Evolutionary conservation across 441 rosid species (phyloP).

Genomic region (Erysimum pusillum): DNA sequence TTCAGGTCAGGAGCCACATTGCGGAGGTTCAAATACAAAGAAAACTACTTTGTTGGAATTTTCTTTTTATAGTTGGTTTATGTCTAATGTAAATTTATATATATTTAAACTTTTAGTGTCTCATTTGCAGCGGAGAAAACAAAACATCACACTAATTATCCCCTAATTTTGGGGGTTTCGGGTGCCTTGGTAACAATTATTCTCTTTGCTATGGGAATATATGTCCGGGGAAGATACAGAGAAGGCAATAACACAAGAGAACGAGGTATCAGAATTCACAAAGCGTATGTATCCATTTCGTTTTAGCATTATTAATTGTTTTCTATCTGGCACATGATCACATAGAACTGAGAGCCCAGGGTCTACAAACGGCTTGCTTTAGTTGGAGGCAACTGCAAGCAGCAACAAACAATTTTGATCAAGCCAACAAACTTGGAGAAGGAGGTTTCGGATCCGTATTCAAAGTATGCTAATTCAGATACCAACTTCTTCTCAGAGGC

Average conservation of each 20-base stretch:
- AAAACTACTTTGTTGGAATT: neutral
- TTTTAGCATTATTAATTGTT: neutral
- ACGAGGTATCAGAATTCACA: slow-evolving; percentile 31
- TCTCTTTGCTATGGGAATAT: slow-evolving; percentile 33
- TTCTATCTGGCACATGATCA: neutral
- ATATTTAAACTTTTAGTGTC: slow-evolving; percentile 12
- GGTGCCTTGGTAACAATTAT: slow-evolving; percentile 7
- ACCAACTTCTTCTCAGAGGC: no score
- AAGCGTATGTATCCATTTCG: neutral
- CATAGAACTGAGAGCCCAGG: slow-evolving; percentile 24
- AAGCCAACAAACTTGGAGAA: slow-evolving; percentile 73
- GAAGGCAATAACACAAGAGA: neutral
- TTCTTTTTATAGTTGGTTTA: neutral
- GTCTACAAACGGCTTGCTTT: slow-evolving; percentile 35
- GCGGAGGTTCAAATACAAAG: slow-evolving; percentile 33
- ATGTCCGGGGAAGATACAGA: slow-evolving; percentile 18
- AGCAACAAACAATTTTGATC: slow-evolving; percentile 6
- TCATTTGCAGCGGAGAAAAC: slow-evolving; percentile 35
- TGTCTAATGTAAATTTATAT: neutral
- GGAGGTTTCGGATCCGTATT: slow-evolving; percentile 82
- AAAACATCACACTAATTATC: neutral
- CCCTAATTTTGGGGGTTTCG: slow-evolving; percentile 5
- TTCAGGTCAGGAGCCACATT: slow-evolving; percentile 21
- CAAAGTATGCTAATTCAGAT: slow-evolving; percentile 52
- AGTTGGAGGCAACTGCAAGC: slow-evolving; percentile 48